phyloP scores from a whole-genome alignment of 108 stramenopile species.

The Pseudonitzschia pungens region DNA sequence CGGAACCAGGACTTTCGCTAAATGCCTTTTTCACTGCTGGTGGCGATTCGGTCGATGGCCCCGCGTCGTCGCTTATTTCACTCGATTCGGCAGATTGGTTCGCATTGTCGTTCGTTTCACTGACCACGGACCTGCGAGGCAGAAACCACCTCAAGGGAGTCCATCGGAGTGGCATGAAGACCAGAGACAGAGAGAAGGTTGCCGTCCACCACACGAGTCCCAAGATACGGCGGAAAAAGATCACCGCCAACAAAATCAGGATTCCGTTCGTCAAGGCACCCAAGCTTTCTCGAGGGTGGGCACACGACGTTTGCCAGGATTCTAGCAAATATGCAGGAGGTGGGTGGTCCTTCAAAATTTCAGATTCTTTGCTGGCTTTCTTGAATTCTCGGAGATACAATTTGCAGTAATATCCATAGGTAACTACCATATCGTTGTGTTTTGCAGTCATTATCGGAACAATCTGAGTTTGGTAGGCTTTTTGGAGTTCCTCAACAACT shows the following conservation, averaged over 20 bases:
- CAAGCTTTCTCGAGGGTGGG: constrained; percentile 19
- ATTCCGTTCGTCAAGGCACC: background rate
- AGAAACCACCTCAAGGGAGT: constrained; percentile 4
- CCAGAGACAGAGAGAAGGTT: background rate
- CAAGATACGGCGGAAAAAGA: constrained; percentile 25
- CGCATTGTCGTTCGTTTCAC: background rate
- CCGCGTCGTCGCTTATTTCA: too few relatives aligned
- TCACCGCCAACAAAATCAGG: background rate
- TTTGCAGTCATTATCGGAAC: background rate
- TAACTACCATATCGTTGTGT: background rate
- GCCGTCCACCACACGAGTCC: constrained; percentile 20
- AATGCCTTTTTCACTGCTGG: background rate
- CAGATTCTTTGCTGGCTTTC: constrained; percentile 6
- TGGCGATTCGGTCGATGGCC: background rate
- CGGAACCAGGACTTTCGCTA: too few relatives aligned
- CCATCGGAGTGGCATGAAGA: background rate
- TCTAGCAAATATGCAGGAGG: constrained; percentile 4
- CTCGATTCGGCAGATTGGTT: background rate
- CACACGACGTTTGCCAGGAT: constrained; percentile 21
- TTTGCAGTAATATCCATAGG: constrained; percentile 9
- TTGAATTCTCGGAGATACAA: constrained; percentile 3
- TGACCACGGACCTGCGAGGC: background rate
- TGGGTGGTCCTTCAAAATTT: constrained; percentile 7
- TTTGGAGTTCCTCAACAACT: background rate
- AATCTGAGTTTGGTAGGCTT: background rate